Conservation (phyloP, 2,329 filamentous ascomycete genomes). For the Geoglossum cookeanum region DNA sequence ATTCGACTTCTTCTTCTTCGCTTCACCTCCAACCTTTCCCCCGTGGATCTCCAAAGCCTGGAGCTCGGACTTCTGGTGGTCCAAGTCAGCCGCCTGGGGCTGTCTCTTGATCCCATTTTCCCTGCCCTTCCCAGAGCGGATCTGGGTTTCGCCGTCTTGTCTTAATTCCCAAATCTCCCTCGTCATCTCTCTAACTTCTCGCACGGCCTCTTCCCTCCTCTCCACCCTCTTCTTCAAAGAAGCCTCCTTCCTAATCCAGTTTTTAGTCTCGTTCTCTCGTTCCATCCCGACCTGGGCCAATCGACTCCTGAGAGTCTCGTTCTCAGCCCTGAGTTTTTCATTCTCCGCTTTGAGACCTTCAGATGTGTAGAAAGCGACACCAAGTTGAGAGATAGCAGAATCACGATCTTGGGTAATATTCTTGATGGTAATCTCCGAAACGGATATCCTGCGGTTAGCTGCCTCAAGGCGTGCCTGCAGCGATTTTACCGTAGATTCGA, state of each 20-base stretch:
- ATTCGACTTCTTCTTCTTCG: background rate
- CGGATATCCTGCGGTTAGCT: constrained; percentile 39
- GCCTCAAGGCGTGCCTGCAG: constrained; percentile 43
- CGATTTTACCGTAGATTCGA: constrained; percentile 40
- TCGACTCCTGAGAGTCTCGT: constrained; percentile 3
- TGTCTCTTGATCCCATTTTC: background rate
- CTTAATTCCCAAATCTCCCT: constrained; percentile 5
- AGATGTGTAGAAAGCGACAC: constrained; percentile 39
- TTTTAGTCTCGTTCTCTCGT: constrained; percentile 1
- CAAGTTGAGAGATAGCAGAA: constrained; percentile 41
- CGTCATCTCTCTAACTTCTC: constrained; percentile 3
- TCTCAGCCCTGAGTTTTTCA: background rate
- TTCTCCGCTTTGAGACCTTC: constrained; percentile 15
- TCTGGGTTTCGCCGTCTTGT: background rate
- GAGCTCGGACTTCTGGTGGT: background rate
- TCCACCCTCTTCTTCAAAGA: constrained; percentile 3
- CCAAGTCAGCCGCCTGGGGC: background rate
- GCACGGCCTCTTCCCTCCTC: constrained; percentile 1
- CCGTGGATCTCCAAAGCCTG: background rate
- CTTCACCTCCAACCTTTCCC: background rate
- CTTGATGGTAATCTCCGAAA: constrained; percentile 44
- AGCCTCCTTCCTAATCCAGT: constrained; percentile 3
- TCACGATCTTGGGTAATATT: constrained; percentile 45
- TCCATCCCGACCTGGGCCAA: background rate
- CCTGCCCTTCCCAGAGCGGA: background rate